Percentiles rank a stretch among this genome's conserved stretches.
Conservation (phyloP, 2,329 filamentous ascomycete genomes). For the Arthrocladium fulminans region DNA sequence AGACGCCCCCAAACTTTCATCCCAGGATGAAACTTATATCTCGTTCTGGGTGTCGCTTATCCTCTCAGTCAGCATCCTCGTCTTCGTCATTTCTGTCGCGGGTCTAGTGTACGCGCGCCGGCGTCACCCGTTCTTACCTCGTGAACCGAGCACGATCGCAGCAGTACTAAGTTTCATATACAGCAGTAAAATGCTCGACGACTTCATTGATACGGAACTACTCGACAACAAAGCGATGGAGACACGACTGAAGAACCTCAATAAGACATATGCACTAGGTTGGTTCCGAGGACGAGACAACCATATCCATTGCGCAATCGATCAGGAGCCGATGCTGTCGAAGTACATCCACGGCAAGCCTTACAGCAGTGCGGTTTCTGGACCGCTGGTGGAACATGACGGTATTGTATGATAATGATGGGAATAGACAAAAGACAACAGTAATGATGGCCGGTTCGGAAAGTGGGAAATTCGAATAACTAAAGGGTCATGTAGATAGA, state of each 20-base stretch:
- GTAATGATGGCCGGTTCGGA: background rate
- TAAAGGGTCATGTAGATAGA: background rate
- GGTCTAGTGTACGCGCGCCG: conserved; percentile 53
- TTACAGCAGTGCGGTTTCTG: conserved; percentile 25
- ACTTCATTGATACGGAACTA: conserved; percentile 63
- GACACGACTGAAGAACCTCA: conserved; percentile 47
- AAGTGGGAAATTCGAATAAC: background rate
- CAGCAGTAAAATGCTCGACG: conserved; percentile 69
- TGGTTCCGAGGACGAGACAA: conserved; percentile 69
- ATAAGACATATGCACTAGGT: conserved; percentile 64
- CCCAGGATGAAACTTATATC: conserved; percentile 37
- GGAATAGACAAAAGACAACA: background rate
- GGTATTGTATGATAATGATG: background rate
- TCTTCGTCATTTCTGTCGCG: conserved; percentile 55
- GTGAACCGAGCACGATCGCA: conserved; percentile 70
- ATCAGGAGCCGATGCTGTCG: conserved; percentile 62
- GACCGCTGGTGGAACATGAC: conserved; percentile 11
- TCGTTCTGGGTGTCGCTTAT: conserved; percentile 60
- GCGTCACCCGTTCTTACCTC: conserved; percentile 61
- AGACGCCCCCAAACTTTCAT: conserved; percentile 20
- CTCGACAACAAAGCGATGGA: conserved; percentile 55
- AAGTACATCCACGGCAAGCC: conserved; percentile 54
- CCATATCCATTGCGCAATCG: conserved; percentile 65
- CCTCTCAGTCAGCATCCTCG: conserved; percentile 54
- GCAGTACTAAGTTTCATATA: conserved; percentile 69